Conservation (phyloP, 805 yeast genomes). For the Monosporozyma servazzii region DNA sequence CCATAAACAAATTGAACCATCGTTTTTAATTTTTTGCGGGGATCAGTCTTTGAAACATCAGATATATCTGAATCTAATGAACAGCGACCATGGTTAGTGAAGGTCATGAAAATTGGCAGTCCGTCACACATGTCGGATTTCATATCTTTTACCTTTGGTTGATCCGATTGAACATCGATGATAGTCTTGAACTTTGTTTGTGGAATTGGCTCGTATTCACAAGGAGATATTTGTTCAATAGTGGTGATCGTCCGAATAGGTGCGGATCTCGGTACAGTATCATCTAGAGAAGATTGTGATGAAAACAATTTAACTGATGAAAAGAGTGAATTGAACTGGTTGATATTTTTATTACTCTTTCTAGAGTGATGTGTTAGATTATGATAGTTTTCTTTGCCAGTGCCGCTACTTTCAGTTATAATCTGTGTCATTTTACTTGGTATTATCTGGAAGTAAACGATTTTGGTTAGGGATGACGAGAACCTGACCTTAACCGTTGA, state of each 20-base stretch:
- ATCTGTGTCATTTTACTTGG: background rate
- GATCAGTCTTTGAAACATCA: background rate
- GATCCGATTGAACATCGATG: background rate
- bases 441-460: too few relatives aligned
- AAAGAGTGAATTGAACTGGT: background rate
- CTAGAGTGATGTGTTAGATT: background rate
- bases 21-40: background rate
- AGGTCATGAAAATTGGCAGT: slow-evolving; percentile 2
- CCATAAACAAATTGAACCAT: slow-evolving; percentile 5
- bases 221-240: background rate
- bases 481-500: too few relatives aligned
- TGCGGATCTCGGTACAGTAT: background rate
- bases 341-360: background rate
- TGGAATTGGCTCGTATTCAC: background rate
- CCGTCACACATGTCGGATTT: background rate
- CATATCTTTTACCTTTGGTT: background rate
- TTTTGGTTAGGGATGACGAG: too few relatives aligned
- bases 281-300: background rate
- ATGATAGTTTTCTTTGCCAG: background rate
- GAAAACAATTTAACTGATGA: background rate
- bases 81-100: slow-evolving; percentile 2
- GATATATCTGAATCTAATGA: background rate
- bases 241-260: background rate
- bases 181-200: background rate
- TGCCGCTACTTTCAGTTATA: background rate